Conservation (phyloP, 768 basidiomycete species). For the Tricholoma saponaceum region DNA sequence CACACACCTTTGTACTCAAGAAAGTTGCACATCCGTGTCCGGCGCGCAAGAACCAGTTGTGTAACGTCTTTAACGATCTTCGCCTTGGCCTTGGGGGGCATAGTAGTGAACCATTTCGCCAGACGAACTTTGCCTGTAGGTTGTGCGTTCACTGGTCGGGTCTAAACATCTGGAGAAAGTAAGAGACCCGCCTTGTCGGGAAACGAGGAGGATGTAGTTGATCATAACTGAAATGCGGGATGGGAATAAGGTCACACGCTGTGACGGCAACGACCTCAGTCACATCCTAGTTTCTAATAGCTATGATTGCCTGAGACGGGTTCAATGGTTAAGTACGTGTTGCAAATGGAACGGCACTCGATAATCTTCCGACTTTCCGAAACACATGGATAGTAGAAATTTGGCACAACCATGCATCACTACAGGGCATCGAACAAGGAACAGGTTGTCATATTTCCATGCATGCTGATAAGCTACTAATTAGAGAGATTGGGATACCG, state of each 20-base stretch:
- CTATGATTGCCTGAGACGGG: background rate
- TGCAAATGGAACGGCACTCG: too few species aligned
- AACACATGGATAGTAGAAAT: too few species aligned
- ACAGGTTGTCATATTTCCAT: too few species aligned
- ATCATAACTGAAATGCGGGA: constrained; percentile 50
- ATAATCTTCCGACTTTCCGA: too few species aligned
- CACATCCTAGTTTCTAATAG: too few species aligned
- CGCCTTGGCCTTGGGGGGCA: constrained; percentile 83
- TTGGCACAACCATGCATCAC: too few species aligned
- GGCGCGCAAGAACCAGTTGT: constrained; percentile 89
- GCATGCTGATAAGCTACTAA: too few species aligned
- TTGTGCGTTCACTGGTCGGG: constrained; percentile 4
- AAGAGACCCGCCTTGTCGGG: constrained; percentile 74
- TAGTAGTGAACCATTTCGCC: constrained; percentile 97
- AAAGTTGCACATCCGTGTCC: constrained; percentile 98
- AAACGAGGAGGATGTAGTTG: constrained; percentile 97
- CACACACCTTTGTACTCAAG: constrained; percentile 93
- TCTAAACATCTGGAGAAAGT: constrained; percentile 2
- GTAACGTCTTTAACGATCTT: constrained; percentile 99
- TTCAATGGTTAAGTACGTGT: too few species aligned
- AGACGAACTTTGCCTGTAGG: constrained; percentile 87
- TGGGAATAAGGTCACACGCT: background rate
- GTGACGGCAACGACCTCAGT: background rate
- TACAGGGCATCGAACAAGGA: too few species aligned
- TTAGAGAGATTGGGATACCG: too few species aligned